phyloP scores from a whole-genome alignment of 257 asterid genomes.

The Nicotiana undulata region DNA sequence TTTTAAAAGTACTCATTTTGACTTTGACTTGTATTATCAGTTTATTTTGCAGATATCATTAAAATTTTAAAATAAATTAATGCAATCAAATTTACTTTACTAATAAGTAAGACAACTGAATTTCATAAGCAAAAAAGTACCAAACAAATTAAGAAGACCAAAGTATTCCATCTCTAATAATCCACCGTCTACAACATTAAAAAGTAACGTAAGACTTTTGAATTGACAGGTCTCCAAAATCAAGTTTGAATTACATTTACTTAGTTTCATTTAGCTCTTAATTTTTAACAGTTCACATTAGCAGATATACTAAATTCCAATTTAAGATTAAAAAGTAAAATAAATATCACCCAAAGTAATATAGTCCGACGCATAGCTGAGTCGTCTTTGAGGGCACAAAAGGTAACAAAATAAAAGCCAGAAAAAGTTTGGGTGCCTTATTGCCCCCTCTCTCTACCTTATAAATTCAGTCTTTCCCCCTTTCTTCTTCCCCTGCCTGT shows the following conservation, averaged over 20 bases:
- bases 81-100: too few species aligned
- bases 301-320: not conserved
- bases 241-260: not conserved
- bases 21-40: too few species aligned
- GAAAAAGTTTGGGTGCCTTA: constrained; percentile 29
- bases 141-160: too few species aligned
- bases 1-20: too few species aligned
- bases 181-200: not conserved
- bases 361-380: constrained; percentile 3
- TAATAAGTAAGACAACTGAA: not conserved
- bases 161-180: not conserved
- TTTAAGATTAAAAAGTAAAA: not conserved
- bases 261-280: not conserved
- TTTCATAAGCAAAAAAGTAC: not conserved
- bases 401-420: constrained; percentile 14
- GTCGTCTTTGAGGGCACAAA: constrained; percentile 20
- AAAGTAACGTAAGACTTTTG: not conserved
- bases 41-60: too few species aligned
- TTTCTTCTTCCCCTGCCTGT: constrained; percentile 12
- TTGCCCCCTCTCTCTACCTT: constrained; percentile 34
- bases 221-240: not conserved
- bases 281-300: not conserved
- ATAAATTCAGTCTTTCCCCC: constrained; percentile 40
- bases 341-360: not conserved
- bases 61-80: too few species aligned